These are phyloP conservation scores for Nigrospora osmanthi DNA, from an alignment of 2,329 filamentous ascomycete genomes.

Conservation along the genomic window DNA sequence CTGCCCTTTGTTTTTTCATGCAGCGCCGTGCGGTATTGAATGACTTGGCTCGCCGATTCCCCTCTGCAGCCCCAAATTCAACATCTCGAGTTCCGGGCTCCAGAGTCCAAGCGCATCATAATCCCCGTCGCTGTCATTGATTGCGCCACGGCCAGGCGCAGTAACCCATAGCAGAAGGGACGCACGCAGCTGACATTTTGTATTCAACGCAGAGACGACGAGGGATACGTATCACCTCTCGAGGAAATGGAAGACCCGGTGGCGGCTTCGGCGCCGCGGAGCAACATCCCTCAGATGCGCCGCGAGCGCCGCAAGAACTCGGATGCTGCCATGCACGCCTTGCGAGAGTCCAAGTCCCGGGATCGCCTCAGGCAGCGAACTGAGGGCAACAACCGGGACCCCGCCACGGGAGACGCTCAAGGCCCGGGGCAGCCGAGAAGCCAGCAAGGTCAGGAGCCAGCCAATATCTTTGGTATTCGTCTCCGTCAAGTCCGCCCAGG, in stretches of 20 bases:
- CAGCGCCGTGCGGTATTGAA: no score
- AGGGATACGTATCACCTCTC: conserved; percentile 43
- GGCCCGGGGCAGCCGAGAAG: background rate
- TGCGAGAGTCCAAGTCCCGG: conserved; percentile 30
- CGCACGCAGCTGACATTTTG: conserved; percentile 14
- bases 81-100: no score
- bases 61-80: no score
- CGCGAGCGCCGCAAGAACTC: conserved; percentile 39
- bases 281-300: conserved; percentile 44
- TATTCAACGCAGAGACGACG: conserved; percentile 12
- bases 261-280: conserved; percentile 19
- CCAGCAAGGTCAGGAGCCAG: background rate
- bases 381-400: no score
- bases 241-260: conserved; percentile 28
- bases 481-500: conserved; percentile 18
- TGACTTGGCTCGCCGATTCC: no score
- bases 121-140: no score
- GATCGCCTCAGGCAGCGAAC: conserved; percentile 22
- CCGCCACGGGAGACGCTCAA: background rate
- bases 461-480: conserved; percentile 11
- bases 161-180: no score
- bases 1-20: no score
- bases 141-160: no score
- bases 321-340: conserved; percentile 24
- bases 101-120: no score